Conservation (phyloP, 2,329 filamentous ascomycete species). For the Fusarium denticulatum region DNA sequence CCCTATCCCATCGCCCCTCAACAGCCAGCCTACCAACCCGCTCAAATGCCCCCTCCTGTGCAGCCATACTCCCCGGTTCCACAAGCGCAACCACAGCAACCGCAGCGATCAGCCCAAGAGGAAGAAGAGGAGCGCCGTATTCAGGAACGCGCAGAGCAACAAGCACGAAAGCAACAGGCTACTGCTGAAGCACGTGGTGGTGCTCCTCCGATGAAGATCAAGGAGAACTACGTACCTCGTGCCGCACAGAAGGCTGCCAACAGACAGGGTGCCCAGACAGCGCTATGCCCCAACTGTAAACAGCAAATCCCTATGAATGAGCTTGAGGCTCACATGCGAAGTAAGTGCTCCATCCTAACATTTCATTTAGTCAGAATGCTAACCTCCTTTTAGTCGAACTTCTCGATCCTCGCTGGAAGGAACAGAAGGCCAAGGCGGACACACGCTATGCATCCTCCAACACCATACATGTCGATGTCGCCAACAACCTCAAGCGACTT, state of each 20-base stretch:
- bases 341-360: conserved; percentile 54
- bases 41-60: conserved; percentile 53
- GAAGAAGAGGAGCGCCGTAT: conserved; percentile 72
- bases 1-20: conserved; percentile 56
- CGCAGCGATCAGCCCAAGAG: conserved; percentile 57
- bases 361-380: conserved; percentile 38
- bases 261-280: conserved; percentile 71
- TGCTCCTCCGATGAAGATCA: conserved; percentile 83
- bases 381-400: conserved; percentile 76
- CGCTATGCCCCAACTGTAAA: conserved; percentile 91
- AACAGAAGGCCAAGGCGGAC: conserved; percentile 90
- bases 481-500: conserved; percentile 94
- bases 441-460: conserved; percentile 87
- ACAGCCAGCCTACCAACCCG: conserved; percentile 47
- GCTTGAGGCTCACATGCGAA: conserved; percentile 91
- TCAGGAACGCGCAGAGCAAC: conserved; percentile 69
- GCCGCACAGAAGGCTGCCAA: conserved; percentile 78
- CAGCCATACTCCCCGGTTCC: conserved; percentile 42
- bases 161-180: conserved; percentile 75
- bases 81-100: conserved; percentile 31
- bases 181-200: conserved; percentile 79
- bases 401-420: conserved; percentile 93
- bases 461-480: conserved; percentile 84
- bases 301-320: conserved; percentile 89
- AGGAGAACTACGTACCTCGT: conserved; percentile 90